phyloP scores from a whole-genome alignment of 1,284 basidiomycete species.

The Leccinum pallidistipes region DNA sequence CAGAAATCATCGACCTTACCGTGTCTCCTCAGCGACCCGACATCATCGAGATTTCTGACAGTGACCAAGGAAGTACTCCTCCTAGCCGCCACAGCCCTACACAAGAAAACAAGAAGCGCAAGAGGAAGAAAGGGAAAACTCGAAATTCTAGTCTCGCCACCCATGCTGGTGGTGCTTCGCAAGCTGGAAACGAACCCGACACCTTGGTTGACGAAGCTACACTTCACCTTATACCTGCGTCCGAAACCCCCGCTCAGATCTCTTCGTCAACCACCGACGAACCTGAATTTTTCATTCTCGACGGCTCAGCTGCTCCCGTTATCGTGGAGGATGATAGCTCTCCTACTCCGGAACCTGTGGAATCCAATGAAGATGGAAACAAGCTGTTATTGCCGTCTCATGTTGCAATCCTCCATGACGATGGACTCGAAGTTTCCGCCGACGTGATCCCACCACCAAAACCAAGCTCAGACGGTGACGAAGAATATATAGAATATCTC shows the following conservation, averaged over 20 bases:
- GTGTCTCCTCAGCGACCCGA: slow-evolving; percentile 27
- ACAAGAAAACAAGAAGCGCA: slow-evolving; percentile 21
- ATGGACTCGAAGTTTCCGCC: slow-evolving; percentile 35
- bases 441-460: slow-evolving; percentile 45
- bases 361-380: slow-evolving; percentile 15
- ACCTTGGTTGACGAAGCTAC: neutral
- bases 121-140: slow-evolving; percentile 19
- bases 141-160: slow-evolving; percentile 11
- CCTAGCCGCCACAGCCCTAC: neutral
- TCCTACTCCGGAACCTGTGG: slow-evolving; percentile 3
- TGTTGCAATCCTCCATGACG: slow-evolving; percentile 51
- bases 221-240: slow-evolving; percentile 5
- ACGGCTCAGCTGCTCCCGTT: slow-evolving; percentile 42
- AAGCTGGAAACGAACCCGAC: neutral
- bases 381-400: slow-evolving; percentile 61
- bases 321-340: slow-evolving; percentile 3
- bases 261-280: slow-evolving; percentile 17
- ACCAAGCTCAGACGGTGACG: slow-evolving; percentile 44
- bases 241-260: neutral
- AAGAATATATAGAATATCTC: slow-evolving; percentile 69
- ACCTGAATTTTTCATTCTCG: slow-evolving; percentile 52
- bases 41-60: slow-evolving; percentile 32
- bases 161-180: slow-evolving; percentile 13
- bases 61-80: slow-evolving; percentile 15
- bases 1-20: slow-evolving; percentile 35